Evolutionary conservation across 2,329 filamentous ascomycete species (phyloP).

Genomic region (Neofusicoccum laricinum): DNA sequence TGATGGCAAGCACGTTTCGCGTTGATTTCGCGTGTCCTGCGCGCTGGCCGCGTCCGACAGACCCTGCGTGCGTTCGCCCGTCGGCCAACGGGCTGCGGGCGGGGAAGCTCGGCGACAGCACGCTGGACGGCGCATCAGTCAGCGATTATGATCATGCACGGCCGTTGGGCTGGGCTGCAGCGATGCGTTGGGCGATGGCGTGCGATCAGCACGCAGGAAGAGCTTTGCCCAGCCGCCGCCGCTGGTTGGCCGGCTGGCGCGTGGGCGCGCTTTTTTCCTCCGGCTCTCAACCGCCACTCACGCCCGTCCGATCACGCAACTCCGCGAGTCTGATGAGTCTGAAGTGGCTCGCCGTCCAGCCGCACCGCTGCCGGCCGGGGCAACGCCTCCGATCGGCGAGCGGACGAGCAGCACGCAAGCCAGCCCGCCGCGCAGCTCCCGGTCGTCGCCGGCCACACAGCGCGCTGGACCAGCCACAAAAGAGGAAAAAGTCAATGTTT

Average conservation of each 20-base stretch:
- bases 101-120: too few species aligned
- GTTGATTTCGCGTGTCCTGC: not conserved
- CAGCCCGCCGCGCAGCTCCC: too few species aligned
- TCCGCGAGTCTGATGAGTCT: not conserved
- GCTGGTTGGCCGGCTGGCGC: not conserved
- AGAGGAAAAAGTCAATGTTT: not conserved
- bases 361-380: not conserved
- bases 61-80: not conserved
- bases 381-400: not conserved
- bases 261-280: not conserved
- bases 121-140: not conserved
- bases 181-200: not conserved
- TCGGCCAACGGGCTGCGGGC: not conserved
- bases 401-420: not conserved
- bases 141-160: slow-evolving; percentile 10
- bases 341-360: not conserved
- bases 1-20: not conserved
- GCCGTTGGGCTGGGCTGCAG: slow-evolving; percentile 5
- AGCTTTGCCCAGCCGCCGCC: not conserved
- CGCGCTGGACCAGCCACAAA: too few species aligned
- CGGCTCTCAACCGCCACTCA: not conserved
- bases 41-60: not conserved
- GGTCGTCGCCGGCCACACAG: too few species aligned
- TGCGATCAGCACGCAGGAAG: not conserved
- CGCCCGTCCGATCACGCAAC: not conserved